Percentiles rank a stretch among this genome's conserved stretches.
phyloP scores from a whole-genome alignment of 306 rosid species.

The Prosopis cineraria region DNA sequence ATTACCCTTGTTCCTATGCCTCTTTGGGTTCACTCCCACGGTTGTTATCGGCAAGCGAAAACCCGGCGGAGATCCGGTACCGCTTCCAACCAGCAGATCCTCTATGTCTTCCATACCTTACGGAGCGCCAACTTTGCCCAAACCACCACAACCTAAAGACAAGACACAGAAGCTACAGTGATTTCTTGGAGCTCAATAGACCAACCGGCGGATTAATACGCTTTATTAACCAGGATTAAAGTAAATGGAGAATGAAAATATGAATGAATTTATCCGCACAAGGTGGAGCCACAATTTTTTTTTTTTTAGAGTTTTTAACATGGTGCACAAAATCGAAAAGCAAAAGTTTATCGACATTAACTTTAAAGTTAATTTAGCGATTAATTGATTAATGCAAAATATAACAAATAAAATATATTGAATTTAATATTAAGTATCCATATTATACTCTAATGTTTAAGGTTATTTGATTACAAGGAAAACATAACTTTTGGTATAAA shows the following conservation, averaged over 20 bases:
- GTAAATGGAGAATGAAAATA: neutral
- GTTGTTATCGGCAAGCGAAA: slow-evolving; percentile 71
- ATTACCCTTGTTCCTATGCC: slow-evolving; percentile 27
- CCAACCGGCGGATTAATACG: neutral
- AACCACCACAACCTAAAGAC: neutral
- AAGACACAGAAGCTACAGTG: neutral
- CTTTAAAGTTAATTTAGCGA: too few species aligned
- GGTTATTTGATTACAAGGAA: too few species aligned
- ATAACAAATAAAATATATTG: too few species aligned
- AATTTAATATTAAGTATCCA: too few species aligned
- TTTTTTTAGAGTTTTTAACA: too few species aligned
- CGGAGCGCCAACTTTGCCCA: neutral
- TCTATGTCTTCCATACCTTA: slow-evolving; percentile 82
- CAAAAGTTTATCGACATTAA: too few species aligned
- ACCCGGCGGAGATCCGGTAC: slow-evolving; percentile 65
- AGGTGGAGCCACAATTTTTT: too few species aligned
- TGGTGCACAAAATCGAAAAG: too few species aligned
- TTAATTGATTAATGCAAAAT: too few species aligned
- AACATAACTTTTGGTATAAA: too few species aligned
- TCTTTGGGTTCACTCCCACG: slow-evolving; percentile 59
- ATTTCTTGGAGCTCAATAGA: neutral
- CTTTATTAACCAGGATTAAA: neutral
- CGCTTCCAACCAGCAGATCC: slow-evolving; percentile 60
- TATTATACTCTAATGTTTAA: too few species aligned
- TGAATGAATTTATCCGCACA: too few species aligned